phyloP scores from a whole-genome alignment of 257 asterid genomes.

The Gardenia jasminoides region DNA sequence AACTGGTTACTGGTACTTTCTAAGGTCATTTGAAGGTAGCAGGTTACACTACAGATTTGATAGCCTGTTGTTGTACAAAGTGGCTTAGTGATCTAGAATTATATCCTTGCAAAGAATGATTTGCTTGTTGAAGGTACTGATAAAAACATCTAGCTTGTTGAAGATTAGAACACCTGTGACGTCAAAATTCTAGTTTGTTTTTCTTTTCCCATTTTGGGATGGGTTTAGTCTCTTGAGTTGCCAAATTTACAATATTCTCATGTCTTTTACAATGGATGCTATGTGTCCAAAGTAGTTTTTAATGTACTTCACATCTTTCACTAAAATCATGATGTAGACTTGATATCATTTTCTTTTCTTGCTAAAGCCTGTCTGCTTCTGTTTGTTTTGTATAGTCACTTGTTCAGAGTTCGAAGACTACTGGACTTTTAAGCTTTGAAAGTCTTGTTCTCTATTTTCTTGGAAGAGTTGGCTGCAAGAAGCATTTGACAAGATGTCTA shows the following conservation, averaged over 20 bases:
- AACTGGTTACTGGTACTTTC: not conserved
- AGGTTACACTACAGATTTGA: not conserved
- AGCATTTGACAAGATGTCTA: constrained; percentile 53
- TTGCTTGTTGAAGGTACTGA: not conserved
- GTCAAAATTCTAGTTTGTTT: not conserved
- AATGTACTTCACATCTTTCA: not conserved
- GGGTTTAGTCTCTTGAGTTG: not conserved
- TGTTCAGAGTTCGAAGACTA: constrained; percentile 17
- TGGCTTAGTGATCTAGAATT: not conserved
- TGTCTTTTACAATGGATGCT: not conserved
- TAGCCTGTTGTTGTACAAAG: not conserved
- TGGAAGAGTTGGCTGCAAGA: constrained; percentile 16
- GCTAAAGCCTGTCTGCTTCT: constrained; percentile 13
- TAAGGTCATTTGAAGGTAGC: not conserved
- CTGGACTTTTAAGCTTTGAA: constrained; percentile 27
- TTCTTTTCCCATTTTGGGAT: not conserved
- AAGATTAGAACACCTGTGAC: not conserved
- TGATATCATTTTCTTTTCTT: not conserved
- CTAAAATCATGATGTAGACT: not conserved
- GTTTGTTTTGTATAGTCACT: constrained; percentile 27
- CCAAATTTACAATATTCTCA: not conserved
- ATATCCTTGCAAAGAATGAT: not conserved
- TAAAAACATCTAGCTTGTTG: not conserved
- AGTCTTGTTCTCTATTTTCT: constrained; percentile 21
- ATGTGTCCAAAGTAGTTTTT: not conserved